phyloP scores from a whole-genome alignment of 2,329 filamentous ascomycete species.

The Sporothrix curviconia region DNA sequence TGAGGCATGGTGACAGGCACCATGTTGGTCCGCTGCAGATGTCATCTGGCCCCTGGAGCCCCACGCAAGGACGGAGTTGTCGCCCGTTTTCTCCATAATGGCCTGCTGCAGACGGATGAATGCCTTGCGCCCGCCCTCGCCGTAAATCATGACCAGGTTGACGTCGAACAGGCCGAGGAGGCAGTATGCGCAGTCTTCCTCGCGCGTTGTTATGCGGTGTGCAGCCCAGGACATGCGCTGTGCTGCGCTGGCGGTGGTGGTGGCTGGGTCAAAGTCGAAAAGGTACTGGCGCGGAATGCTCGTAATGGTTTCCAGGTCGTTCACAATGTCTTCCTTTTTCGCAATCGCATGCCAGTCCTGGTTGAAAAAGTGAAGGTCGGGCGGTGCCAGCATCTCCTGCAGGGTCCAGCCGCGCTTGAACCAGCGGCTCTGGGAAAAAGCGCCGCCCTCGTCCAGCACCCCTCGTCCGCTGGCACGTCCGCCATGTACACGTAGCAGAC shows the following conservation, averaged over 20 bases:
- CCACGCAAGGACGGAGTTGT: constrained; percentile 14
- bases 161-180: constrained; percentile 28
- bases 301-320: constrained; percentile 11
- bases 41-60: too few relatives aligned
- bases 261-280: neutral
- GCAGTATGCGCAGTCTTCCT: constrained; percentile 26
- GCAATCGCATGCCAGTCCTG: neutral
- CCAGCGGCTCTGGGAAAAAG: constrained; percentile 22
- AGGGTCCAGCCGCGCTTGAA: constrained; percentile 49
- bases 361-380: constrained; percentile 24
- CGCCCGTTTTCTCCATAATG: constrained; percentile 17
- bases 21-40: neutral
- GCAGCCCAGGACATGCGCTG: constrained; percentile 27
- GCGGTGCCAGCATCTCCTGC: constrained; percentile 56
- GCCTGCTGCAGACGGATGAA: constrained; percentile 25
- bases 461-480: neutral
- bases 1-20: neutral
- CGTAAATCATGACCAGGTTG: constrained; percentile 28
- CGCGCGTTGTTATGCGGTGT: constrained; percentile 20
- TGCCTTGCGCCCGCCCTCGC: constrained; percentile 25
- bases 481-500: constrained; percentile 18
- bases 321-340: constrained; percentile 2
- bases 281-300: constrained; percentile 12
- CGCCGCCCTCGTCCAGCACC: neutral
- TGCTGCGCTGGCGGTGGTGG: constrained; percentile 17